Base-by-base conservation (phyloP, 1,284 basidiomycete genomes). In the Rhodotorula sp. region DNA sequence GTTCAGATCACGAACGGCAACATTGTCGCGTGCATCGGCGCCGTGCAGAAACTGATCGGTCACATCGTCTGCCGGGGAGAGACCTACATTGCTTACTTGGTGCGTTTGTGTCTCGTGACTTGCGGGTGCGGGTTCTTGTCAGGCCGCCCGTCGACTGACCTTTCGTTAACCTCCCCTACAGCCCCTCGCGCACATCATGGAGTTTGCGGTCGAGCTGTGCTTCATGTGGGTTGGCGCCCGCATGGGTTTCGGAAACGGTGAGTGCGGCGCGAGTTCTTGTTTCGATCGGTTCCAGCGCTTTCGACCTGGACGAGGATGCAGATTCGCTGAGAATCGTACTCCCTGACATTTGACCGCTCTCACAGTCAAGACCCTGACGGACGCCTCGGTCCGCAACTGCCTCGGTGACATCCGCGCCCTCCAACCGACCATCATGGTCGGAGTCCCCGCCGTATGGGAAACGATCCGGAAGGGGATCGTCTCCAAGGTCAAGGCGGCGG, bases 1-100 rank as follows among this genome's bases (percentile, higher is more conserved):
- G 95, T 97, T 71, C 86, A 91, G 68, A 88, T 99, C 77, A 91
- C 89, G 3, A 94, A 98, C 81, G 82, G 85, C 60, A 97, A 98
- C 83, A 87, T 98, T 73, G 84, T 95, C 64, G 89, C 94, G 3
- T 89, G 91, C 26, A 78, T 97, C 68, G 93, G 89, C 14, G 91
- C 90, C 43, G 86, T 97, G 26, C 87, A 87, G 81, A 83, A 83
- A 43, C 85, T 97, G 3, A 85, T 97, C 3, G 90, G 91, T 31
- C 90, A 93, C 78, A 88, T 91, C 78, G 84, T 98, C 65, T 84
- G 64, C 34, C 59, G 70, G 61, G 85, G 87, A 18, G 93, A 97
- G 81, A 84, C 86, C 23, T 91, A 77, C 67, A 75, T 79, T 31
- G 94, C 94, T 1, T 98, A 94, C 84, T 87, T 98, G 10, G 73